phyloP scores from a whole-genome alignment of 2,329 filamentous ascomycete genomes.

The Sphaerulina vaccinii region DNA sequence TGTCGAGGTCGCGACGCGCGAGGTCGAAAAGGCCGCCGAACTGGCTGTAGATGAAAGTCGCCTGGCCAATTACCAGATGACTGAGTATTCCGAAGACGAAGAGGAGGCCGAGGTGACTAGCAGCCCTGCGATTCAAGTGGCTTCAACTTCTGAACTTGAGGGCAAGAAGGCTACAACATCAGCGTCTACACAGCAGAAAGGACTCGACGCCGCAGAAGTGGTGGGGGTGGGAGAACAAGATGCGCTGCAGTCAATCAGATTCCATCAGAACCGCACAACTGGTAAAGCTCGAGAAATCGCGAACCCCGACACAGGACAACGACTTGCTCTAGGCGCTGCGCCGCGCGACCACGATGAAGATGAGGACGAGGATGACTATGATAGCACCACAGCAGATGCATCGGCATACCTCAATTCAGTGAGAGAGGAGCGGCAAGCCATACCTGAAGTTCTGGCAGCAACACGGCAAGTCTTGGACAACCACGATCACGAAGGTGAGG shows the following conservation, averaged over 20 bases:
- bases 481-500: constrained; percentile 13
- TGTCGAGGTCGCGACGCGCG: constrained; percentile 4
- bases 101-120: constrained; percentile 10
- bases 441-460: constrained; percentile 30
- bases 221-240: neutral
- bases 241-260: neutral
- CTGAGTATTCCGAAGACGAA: constrained; percentile 19
- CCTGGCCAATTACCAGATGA: constrained; percentile 22
- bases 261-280: neutral
- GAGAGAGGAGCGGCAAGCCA: constrained; percentile 30
- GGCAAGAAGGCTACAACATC: constrained; percentile 1
- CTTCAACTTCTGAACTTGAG: neutral
- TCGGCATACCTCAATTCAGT: constrained; percentile 37
- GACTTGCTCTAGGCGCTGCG: constrained; percentile 28
- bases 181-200: neutral
- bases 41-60: constrained; percentile 4
- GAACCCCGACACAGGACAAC: constrained; percentile 25
- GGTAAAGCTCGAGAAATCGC: neutral
- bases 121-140: neutral
- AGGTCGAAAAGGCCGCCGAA: neutral
- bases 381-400: constrained; percentile 33
- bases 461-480: constrained; percentile 16
- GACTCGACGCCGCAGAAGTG: neutral
- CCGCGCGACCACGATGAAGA: constrained; percentile 28
- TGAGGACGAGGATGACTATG: constrained; percentile 24